Evolutionary conservation across 768 basidiomycete genomes (phyloP), one percentile per base, ranked within the genome.

Genomic region (Lentinula lateritia): DNA sequence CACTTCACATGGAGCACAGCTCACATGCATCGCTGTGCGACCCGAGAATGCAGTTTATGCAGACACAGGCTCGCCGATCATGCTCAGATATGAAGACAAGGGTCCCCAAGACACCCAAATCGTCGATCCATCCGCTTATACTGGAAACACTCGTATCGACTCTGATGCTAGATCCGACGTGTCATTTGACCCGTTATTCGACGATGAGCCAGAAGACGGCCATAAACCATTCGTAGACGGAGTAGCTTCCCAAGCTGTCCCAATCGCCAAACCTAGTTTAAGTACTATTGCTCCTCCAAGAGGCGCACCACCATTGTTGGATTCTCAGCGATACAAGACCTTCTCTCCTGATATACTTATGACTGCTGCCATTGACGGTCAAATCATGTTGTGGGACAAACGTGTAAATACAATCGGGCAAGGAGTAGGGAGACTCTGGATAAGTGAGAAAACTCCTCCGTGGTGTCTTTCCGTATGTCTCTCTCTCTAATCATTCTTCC

Each of bases 401-500:
- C 78, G 96, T 64, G 84, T 83, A 38, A 78, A 87, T 58, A 78
- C 79, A 6, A 74, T 82, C 42, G 86, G 88, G 34, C 76, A 72
- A 43, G 91, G 93, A 6, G 90, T 94, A 1, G 94, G 93, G 35
- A 78, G 93, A 65, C 75, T 98, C 58, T 90, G 89, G 84, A 86
- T 93, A 80, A 89, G 87, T 68, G 95, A 95, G 65, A 94, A 92
- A 74, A 93, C 92, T 20, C 93, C 93, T 35, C 93, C 93, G 10
- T 98, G 95, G 94, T 97, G 94, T 73, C 83, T 96, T 68, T 95
- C 95, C 64, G 96, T 98, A 73, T 69, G 86, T 77, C 50, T 58
- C 61, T 48, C 35, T 36, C 35, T 36, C 8, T 9, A 50, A 42
- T 9, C 23, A 28, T 35, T 45, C 28, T 59, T 20, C 34, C n/a